Percentiles rank a stretch among this genome's conserved stretches.
phyloP scores from a whole-genome alignment of 1,139 yeast species.

The Waltiozyma sp. region DNA sequence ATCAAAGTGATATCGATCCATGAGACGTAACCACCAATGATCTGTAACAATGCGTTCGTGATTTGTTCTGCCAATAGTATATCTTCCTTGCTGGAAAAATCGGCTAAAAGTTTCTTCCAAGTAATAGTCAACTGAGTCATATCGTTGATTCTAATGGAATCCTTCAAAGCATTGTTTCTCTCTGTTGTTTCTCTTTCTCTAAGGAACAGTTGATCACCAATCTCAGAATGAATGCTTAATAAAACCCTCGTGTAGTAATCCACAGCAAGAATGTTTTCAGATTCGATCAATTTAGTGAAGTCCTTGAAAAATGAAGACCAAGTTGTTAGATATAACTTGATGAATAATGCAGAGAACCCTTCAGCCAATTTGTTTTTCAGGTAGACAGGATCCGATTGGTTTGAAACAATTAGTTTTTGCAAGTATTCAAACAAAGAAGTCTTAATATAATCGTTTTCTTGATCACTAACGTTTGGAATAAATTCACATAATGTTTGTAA shows the following conservation, averaged over 20 bases:
- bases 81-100: conserved; percentile 15
- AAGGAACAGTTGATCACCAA: conserved; percentile 80
- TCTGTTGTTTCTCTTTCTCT: conserved; percentile 53
- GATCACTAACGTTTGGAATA: conserved; percentile 36
- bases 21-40: conserved; percentile 77
- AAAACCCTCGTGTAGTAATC: conserved; percentile 74
- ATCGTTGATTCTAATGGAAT: conserved; percentile 67
- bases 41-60: conserved; percentile 47
- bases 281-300: conserved; percentile 30
- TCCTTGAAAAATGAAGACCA: conserved; percentile 67
- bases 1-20: conserved; percentile 91
- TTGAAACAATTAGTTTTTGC: conserved; percentile 24
- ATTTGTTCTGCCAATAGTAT: conserved; percentile 31
- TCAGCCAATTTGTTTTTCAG: conserved; percentile 75
- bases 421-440: conserved; percentile 30
- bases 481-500: conserved; percentile 65
- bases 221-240: conserved; percentile 73
- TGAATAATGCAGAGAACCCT: conserved; percentile 59
- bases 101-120: conserved; percentile 54
- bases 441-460: conserved; percentile 29
- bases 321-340: conserved; percentile 45
- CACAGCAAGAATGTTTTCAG: conserved; percentile 36
- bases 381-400: conserved; percentile 42
- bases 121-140: conserved; percentile 54
- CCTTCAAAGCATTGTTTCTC: conserved; percentile 66